Evolutionary conservation across 257 asterid genomes (phyloP), one percentile per base, ranked within the genome.

Genomic region (Nyctanthes arbortristis): DNA sequence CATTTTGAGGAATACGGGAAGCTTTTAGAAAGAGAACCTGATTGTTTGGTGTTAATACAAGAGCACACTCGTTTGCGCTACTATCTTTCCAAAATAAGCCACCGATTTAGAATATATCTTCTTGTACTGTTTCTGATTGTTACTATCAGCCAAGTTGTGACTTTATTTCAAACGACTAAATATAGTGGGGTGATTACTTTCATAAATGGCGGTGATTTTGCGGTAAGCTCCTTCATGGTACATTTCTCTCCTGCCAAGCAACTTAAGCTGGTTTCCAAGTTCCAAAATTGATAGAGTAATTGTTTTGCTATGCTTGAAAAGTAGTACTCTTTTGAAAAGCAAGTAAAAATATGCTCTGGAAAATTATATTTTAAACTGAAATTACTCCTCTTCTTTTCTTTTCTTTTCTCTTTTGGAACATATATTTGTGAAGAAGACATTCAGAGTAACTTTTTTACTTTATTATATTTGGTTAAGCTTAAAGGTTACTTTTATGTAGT

Each of bases 161-260:
- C 87, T 59, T 80, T 91, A n/a, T 81, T 83, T 64, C 96, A 82
- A 73, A 87, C 89, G 32, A 89, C 96, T 0, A 90, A 75, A 57
- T 85, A 84, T 66, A 76, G 71, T 57, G 97, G 95, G 40, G 68
- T 80, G 13, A 74, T 85, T 24, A 85, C 91, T 65, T 75, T 79
- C 80, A 76, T 84, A 63, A 91, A 91, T 60, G 93, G 91, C 0
- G 97, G 97, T 55, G 97, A 91, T 83, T 91, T 89, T 79, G 96
- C 93, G 3, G 97, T 91, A 84, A 89, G 96, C 85, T 81, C 69
- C 30, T 65, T 52, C 7, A n/a, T 34, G 16, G 61, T 4, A 18
- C 24, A 61, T 40, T 39, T 70, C 18, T 33, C 27, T 39, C 13
- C 22, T 25, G 11, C 0, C 47, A 34, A 47, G 31, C 29, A 56